Base-by-base conservation (phyloP, 768 basidiomycete species). In the Ramaria rubella region DNA sequence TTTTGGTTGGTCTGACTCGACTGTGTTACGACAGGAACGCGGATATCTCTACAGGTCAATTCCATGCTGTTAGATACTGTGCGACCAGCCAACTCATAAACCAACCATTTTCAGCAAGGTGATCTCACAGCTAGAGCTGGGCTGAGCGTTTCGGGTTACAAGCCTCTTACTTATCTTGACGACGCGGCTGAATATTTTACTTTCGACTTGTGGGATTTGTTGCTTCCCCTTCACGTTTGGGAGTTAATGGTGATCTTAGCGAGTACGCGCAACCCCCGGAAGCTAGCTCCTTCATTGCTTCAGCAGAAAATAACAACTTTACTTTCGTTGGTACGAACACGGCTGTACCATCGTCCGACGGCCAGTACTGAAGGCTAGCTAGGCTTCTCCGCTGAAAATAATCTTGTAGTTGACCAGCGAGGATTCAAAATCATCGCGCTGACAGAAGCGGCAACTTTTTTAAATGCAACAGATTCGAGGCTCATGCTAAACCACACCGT, bases 361-460 rank as follows among this genome's bases (percentile, higher is more conserved):
- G 7, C n/a, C 40, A 24, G 21, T 24, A 9, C 21, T 55, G 52
- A 42, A 17, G 9, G 19, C 33, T 43, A 38, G 14, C 14, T 21
- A 58, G 57, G 57, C 26, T 60, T 60, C 30, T 55, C 55, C n/a
- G 19, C 23, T 23, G 59, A 50, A 17, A 60, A 56, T 42, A 57
- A 55, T 38, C 54, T 60, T 21, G 55, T 55, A 24, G 38, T 60
- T 27, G 55, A 60, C 34, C 59, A 57, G 33, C 59, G 59, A 24
- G 59, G 59, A 17, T 60, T 60, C 23, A 48, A 55, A 27, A 51
- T 49, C 2, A 56, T 60, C 43, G 55, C 49, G 21, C 40, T 33
- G 30, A 40, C 50, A 17, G 50, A 50, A 36, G 57, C 57, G 2
- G 49, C 26, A 21, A 58, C 34, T 23, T 58, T 59, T 30, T 36